Evolutionary conservation across 805 yeast genomes (phyloP).

Genomic region (Kluyveromyces nonfermentans): DNA sequence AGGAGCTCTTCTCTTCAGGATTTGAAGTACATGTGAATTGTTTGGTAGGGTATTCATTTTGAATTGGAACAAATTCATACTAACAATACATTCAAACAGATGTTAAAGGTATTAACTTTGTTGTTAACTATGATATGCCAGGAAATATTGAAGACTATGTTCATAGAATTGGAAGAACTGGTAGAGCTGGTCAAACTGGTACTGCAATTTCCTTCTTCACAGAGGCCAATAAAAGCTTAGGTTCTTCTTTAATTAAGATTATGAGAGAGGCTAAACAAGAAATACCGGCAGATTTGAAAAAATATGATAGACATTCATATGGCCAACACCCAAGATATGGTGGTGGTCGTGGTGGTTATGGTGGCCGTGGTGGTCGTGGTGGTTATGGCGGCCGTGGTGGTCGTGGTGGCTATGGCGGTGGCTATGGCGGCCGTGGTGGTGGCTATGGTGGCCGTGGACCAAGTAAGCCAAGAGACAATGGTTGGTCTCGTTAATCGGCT

Average conservation of each 20-base stretch:
- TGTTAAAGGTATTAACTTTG: slow-evolving; percentile 93
- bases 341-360: slow-evolving; percentile 39
- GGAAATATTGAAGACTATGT: slow-evolving; percentile 97
- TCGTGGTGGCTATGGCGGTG: slow-evolving; percentile 33
- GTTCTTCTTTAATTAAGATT: slow-evolving; percentile 81
- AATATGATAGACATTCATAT: slow-evolving; percentile 66
- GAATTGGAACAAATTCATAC: slow-evolving; percentile 10
- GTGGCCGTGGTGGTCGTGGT: slow-evolving; percentile 37
- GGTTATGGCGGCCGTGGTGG: slow-evolving; percentile 28
- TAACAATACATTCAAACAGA: slow-evolving; percentile 41
- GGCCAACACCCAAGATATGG: slow-evolving; percentile 54
- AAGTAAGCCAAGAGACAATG: slow-evolving; percentile 28
- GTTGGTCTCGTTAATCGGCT: slow-evolving; percentile 13
- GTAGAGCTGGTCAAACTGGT: slow-evolving; percentile 97
- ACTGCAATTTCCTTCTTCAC: slow-evolving; percentile 94
- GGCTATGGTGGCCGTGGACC: slow-evolving; percentile 34
- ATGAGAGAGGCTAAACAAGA: slow-evolving; percentile 93
- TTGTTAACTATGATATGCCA: slow-evolving; percentile 95
- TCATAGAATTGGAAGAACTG: slow-evolving; percentile 98
- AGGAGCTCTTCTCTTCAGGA: neutral
- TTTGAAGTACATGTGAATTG: neutral
- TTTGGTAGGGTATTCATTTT: neutral
- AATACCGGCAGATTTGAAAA: slow-evolving; percentile 69
- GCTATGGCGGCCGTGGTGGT: too few species aligned
- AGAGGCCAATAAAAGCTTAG: slow-evolving; percentile 75